Evolutionary conservation across 441 rosid species (phyloP), one percentile per base, ranked within the genome.

Genomic region (Pelargonium australe): DNA sequence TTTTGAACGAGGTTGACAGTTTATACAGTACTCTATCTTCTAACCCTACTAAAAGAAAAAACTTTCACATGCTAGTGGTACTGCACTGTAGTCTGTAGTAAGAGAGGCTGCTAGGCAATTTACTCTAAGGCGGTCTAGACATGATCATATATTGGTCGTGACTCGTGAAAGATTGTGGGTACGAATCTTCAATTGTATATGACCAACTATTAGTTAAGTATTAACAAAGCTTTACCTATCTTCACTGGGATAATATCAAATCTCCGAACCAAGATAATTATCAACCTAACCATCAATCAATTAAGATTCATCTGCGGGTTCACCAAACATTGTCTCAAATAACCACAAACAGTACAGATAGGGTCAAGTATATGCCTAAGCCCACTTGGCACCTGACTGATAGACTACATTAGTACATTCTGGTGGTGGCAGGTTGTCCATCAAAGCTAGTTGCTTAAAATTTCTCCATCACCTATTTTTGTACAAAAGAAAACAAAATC

Each of bases 1-100:
- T 74, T 79, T 76, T 77, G 77, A 80, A 68, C 80, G 88, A 89
- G 87, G 89, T 86, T 77, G 91, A 87, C 85, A 81, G 89, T 82
- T 86, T 81, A 70, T 76, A 77, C 91, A 76, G 81, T 78, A 76
- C 57, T 13, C 57, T 16, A 49, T 49, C 57, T 49, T 49, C 57
- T 49, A 49, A 49, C 53, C n/a, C 13, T 11, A 47, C 63, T 49
- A 63, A 63, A 23, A 41, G 0, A 34, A 17, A 12, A 41, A 44
- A 43, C 70, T 47, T 47, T 13, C 53, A 47, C 57, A 49, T 12
- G 57, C 57, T 49, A 49, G 17, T 49, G 25, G 25, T 23, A 23
- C 25, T 23, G 25, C 25, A 0, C 25, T 23, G 25, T 23, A 23
- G 25, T 23, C 25, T 23, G 25, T 23, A 23, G 25, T 2, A 23